These are phyloP conservation scores for Heliosperma pusillum DNA, from an alignment of 148 eudicot species.

Conservation along the genomic window DNA sequence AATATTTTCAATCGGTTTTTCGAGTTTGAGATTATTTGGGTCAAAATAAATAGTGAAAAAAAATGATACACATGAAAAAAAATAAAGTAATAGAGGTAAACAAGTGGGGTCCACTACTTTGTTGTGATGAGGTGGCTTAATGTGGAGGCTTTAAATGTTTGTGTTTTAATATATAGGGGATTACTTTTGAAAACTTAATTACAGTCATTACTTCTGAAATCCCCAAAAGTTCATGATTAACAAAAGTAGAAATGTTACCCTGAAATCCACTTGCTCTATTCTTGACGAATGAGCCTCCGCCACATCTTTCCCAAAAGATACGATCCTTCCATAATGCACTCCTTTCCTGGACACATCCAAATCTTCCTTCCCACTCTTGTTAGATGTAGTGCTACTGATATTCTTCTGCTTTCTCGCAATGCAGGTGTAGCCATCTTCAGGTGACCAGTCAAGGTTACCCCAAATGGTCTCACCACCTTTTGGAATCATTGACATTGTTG, in stretches of 20 bases:
- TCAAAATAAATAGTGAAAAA: too few relatives aligned
- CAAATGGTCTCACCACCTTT: slow-evolving; percentile 98
- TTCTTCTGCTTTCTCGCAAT: slow-evolving; percentile 43
- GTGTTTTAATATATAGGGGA: too few relatives aligned
- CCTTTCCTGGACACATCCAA: slow-evolving; percentile 33
- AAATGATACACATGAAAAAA: too few relatives aligned
- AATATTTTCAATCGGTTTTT: too few relatives aligned
- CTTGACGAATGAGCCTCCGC: slow-evolving; percentile 56
- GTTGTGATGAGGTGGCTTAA: too few relatives aligned
- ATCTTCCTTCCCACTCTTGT: slow-evolving; percentile 28
- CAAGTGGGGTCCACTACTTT: too few relatives aligned
- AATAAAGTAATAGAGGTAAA: too few relatives aligned
- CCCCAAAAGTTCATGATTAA: not conserved
- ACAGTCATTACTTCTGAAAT: not conserved
- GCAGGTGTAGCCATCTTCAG: slow-evolving; percentile 70
- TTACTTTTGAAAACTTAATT: not conserved
- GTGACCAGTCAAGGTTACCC: slow-evolving; percentile 95
- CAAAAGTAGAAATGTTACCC: slow-evolving; percentile 44
- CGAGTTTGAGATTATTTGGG: too few relatives aligned
- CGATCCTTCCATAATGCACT: slow-evolving; percentile 71
- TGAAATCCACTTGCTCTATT: slow-evolving; percentile 67
- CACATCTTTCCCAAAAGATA: slow-evolving; percentile 79
- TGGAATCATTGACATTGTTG: slow-evolving; percentile 98
- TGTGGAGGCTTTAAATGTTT: too few relatives aligned
- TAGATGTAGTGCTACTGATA: slow-evolving; percentile 32